These are phyloP conservation scores for Grosmannia clavigera DNA, from an alignment of 2,329 filamentous ascomycete species.

Conservation along the genomic window DNA sequence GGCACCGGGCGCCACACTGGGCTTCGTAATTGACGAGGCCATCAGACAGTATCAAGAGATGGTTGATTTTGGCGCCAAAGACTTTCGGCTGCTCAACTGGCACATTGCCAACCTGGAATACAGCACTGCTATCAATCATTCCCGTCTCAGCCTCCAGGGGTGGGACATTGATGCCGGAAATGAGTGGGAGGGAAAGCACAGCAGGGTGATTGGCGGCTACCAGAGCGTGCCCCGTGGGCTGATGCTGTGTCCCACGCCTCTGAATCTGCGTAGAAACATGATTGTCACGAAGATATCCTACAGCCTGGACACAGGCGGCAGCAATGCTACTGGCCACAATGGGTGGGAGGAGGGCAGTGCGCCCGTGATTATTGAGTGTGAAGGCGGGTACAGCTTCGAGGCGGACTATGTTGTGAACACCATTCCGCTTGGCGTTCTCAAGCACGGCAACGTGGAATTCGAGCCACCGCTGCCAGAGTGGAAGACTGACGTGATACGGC, in stretches of 20 bases:
- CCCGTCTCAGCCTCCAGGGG: constrained; percentile 72
- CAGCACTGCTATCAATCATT: constrained; percentile 83
- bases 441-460: constrained; percentile 71
- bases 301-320: constrained; percentile 23
- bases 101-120: constrained; percentile 98
- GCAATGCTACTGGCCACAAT: neutral
- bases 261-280: constrained; percentile 65
- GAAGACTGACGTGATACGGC: constrained; percentile 68
- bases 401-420: constrained; percentile 91
- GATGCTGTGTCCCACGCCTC: constrained; percentile 59
- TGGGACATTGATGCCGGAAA: constrained; percentile 98
- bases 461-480: constrained; percentile 79
- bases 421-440: constrained; percentile 80
- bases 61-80: constrained; percentile 70
- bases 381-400: constrained; percentile 62
- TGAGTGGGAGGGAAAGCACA: constrained; percentile 91
- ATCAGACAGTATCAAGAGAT: constrained; percentile 76
- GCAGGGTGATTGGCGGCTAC: constrained; percentile 87
- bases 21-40: constrained; percentile 85
- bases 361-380: constrained; percentile 49
- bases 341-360: neutral
- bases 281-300: constrained; percentile 60
- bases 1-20: constrained; percentile 59
- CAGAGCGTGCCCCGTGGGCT: constrained; percentile 85
- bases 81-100: constrained; percentile 90